These are phyloP conservation scores for Solanum boliviense DNA, from an alignment of 257 asterid genomes.

Conservation along the genomic window DNA sequence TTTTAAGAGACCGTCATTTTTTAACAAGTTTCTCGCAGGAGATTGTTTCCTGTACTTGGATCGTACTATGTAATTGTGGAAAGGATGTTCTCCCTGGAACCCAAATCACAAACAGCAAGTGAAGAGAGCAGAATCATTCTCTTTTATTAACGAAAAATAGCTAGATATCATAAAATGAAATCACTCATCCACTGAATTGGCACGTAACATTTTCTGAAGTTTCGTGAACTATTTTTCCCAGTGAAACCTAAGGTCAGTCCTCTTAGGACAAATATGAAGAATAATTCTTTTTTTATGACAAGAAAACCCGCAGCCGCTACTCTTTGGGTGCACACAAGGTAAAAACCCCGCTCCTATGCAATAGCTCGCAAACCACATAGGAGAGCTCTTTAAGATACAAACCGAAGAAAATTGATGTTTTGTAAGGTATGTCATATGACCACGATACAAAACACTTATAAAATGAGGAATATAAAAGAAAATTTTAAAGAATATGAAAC, in stretches of 20 bases:
- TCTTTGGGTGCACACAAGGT: too few species aligned
- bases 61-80: slow-evolving; percentile 83
- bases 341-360: too few species aligned
- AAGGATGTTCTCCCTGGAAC: slow-evolving; percentile 86
- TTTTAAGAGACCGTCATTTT: slow-evolving; percentile 11
- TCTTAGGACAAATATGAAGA: neutral
- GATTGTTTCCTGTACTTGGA: slow-evolving; percentile 56
- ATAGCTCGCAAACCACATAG: too few species aligned
- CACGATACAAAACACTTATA: neutral
- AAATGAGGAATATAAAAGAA: neutral
- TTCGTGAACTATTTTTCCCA: neutral
- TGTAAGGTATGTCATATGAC: neutral
- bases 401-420: neutral
- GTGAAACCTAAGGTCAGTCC: neutral
- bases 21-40: slow-evolving; percentile 17
- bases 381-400: neutral
- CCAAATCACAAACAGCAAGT: slow-evolving; percentile 9
- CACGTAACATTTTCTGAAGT: neutral
- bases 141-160: neutral
- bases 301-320: too few species aligned
- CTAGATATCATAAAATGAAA: neutral
- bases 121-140: neutral
- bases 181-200: neutral
- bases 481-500: neutral
- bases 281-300: neutral